Conservation (phyloP, 192 early-diverging fungal species). For the Backusella tuberculispora region DNA sequence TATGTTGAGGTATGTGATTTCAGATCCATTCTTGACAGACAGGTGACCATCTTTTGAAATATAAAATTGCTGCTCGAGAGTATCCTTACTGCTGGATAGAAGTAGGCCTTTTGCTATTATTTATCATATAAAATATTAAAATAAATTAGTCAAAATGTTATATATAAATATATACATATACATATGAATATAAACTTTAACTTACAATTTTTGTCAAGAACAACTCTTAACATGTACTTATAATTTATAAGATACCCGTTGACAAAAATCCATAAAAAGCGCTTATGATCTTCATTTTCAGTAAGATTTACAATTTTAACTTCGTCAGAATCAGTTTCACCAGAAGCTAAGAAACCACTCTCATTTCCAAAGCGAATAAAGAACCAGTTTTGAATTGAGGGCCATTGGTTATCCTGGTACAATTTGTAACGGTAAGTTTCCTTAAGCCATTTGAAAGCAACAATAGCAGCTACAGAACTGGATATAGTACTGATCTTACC, state of each 20-base stretch:
- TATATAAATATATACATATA: not conserved
- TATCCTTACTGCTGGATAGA: not conserved
- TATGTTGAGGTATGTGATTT: slow-evolving; percentile 15
- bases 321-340: slow-evolving; percentile 15
- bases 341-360: slow-evolving; percentile 25
- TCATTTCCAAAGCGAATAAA: slow-evolving; percentile 25
- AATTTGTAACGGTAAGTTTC: slow-evolving; percentile 20
- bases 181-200: not conserved
- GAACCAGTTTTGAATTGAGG: slow-evolving; percentile 26
- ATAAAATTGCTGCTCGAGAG: slow-evolving; percentile 7
- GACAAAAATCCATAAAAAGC: slow-evolving; percentile 32
- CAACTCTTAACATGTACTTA: slow-evolving; percentile 27
- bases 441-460: slow-evolving; percentile 32
- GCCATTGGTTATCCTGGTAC: slow-evolving; percentile 21
- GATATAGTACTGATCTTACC: slow-evolving; percentile 23
- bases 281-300: slow-evolving; percentile 25
- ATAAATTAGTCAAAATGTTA: not conserved
- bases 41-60: slow-evolving; percentile 11
- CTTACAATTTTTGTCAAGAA: slow-evolving; percentile 22
- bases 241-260: slow-evolving; percentile 37
- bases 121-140: slow-evolving; percentile 13
- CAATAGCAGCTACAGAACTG: slow-evolving; percentile 17
- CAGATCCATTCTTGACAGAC: not conserved
- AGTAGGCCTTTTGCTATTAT: not conserved
- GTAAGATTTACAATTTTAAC: slow-evolving; percentile 6